Percentiles rank a stretch among this genome's conserved stretches.
These are phyloP conservation scores for Pisolithus albus DNA, from an alignment of 768 basidiomycete species.

Conservation along the genomic window DNA sequence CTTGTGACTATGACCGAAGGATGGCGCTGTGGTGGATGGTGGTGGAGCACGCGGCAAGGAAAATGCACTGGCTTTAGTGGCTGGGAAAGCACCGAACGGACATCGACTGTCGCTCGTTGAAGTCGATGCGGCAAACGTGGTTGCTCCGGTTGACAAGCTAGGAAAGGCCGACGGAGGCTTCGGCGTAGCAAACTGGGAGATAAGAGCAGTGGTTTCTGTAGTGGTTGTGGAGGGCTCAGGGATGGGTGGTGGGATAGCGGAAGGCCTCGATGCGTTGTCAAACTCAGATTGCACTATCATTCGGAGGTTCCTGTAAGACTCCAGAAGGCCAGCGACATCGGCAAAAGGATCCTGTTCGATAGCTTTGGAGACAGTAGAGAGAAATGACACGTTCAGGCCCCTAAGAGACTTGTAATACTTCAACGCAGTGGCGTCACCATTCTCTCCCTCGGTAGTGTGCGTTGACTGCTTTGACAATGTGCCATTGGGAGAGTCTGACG, in stretches of 20 bases:
- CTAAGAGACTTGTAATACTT: conserved; percentile 67
- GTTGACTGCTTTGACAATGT: conserved; percentile 10
- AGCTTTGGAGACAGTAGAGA: conserved; percentile 50
- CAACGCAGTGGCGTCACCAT: conserved; percentile 30
- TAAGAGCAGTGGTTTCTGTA: conserved; percentile 3
- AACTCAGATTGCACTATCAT: conserved; percentile 49
- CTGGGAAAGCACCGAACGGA: conserved; percentile 6
- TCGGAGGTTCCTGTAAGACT: conserved; percentile 54
- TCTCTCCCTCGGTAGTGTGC: conserved; percentile 11
- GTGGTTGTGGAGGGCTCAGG: conserved; percentile 10
- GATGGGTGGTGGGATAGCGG: conserved; percentile 2
- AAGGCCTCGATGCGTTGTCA: conserved; percentile 29
- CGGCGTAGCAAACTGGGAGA: conserved; percentile 24
- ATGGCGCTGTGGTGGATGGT: conserved; percentile 12
- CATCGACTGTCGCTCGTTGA: conserved; percentile 17
- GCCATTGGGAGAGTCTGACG: conserved; percentile 24
- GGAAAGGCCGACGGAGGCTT: conserved; percentile 34
- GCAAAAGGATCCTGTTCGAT: conserved; percentile 64
- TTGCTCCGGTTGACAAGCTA: conserved; percentile 23
- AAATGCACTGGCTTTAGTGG: conserved; percentile 14
- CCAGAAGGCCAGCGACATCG: conserved; percentile 51
- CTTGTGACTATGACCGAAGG: conserved; percentile 16
- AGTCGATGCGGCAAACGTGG: conserved; percentile 3
- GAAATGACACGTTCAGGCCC: conserved; percentile 63
- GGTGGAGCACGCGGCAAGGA: conserved; percentile 19